Conservation (phyloP, 2,329 filamentous ascomycete species). For the Coniochaeta sp. region DNA sequence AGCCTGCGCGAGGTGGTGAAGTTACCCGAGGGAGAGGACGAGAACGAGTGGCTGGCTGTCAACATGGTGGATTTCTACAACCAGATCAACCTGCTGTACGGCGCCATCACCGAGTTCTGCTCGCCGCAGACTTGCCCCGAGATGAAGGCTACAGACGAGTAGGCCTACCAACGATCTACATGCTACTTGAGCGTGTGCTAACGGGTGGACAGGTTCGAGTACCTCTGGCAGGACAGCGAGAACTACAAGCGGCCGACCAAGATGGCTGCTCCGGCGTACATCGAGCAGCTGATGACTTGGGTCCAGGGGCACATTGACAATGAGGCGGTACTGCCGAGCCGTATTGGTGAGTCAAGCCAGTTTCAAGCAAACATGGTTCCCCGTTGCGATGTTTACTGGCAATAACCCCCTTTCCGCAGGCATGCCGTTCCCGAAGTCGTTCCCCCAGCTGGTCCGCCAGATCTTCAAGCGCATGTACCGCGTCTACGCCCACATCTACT, state of each 20-base stretch:
- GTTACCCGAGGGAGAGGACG: slow-evolving; percentile 91
- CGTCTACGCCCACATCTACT: slow-evolving; percentile 99
- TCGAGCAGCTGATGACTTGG: slow-evolving; percentile 97
- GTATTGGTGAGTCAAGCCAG: slow-evolving; percentile 57
- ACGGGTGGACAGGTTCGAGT: slow-evolving; percentile 67
- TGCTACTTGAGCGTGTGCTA: slow-evolving; percentile 6
- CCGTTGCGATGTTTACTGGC: slow-evolving; percentile 14
- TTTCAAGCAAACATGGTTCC: not conserved
- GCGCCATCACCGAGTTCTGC: slow-evolving; percentile 98
- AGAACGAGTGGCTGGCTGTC: slow-evolving; percentile 97
- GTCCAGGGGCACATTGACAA: slow-evolving; percentile 94
- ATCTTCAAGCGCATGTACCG: slow-evolving; percentile 99
- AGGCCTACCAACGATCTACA: slow-evolving; percentile 22
- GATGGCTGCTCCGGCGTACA: slow-evolving; percentile 95
- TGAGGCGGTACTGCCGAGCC: slow-evolving; percentile 87
- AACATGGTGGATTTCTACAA: slow-evolving; percentile 99
- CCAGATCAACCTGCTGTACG: slow-evolving; percentile 98
- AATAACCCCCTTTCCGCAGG: slow-evolving; percentile 37
- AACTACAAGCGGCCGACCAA: slow-evolving; percentile 95
- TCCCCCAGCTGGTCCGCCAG: slow-evolving; percentile 80
- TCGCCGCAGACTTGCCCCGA: slow-evolving; percentile 94
- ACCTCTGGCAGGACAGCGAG: slow-evolving; percentile 95
- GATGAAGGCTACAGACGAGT: slow-evolving; percentile 99
- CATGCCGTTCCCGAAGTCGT: slow-evolving; percentile 90
- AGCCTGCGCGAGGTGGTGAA: slow-evolving; percentile 95